Conservation (phyloP, 768 basidiomycete genomes). For the Rhodotorula kratochvilovae region DNA sequence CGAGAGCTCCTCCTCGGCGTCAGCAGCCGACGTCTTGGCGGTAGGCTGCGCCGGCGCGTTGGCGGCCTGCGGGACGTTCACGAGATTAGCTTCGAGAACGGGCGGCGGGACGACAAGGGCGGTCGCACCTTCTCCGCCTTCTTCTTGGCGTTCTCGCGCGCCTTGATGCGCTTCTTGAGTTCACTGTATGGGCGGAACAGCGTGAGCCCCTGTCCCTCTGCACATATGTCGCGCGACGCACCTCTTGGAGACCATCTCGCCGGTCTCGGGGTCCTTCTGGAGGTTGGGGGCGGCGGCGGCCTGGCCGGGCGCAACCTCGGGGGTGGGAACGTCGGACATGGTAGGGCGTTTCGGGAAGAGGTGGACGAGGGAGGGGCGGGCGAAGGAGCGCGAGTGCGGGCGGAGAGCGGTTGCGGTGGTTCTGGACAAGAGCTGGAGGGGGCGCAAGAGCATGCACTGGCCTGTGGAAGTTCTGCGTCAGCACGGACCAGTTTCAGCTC, state of each 20-base stretch:
- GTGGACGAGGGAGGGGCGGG: background rate
- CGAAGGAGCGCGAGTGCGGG: background rate
- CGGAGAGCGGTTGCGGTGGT: constrained; percentile 4
- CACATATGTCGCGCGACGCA: constrained; percentile 48
- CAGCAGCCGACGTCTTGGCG: constrained; percentile 47
- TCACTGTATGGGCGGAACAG: constrained; percentile 56
- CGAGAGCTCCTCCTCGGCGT: constrained; percentile 76
- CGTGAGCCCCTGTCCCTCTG: constrained; percentile 44
- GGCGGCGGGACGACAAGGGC: background rate
- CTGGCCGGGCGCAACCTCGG: constrained; percentile 10
- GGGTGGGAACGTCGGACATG: constrained; percentile 14
- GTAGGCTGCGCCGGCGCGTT: constrained; percentile 45
- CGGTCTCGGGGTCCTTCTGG: constrained; percentile 62
- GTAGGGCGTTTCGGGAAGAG: background rate
- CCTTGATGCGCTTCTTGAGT: constrained; percentile 87
- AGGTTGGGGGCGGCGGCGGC: constrained; percentile 38
- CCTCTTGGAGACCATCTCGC: constrained; percentile 96
- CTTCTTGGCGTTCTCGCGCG: constrained; percentile 64
- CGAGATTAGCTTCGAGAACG: background rate
- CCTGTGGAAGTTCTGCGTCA: background rate
- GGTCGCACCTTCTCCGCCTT: constrained; percentile 66
- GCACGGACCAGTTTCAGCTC: background rate
- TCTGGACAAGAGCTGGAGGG: constrained; percentile 1
- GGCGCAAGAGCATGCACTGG: constrained; percentile 40
- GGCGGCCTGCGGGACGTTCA: constrained; percentile 42